Evolutionary conservation across 345 rosid genomes (phyloP), one percentile per base, ranked within the genome.

Genomic region (Salix exigua): DNA sequence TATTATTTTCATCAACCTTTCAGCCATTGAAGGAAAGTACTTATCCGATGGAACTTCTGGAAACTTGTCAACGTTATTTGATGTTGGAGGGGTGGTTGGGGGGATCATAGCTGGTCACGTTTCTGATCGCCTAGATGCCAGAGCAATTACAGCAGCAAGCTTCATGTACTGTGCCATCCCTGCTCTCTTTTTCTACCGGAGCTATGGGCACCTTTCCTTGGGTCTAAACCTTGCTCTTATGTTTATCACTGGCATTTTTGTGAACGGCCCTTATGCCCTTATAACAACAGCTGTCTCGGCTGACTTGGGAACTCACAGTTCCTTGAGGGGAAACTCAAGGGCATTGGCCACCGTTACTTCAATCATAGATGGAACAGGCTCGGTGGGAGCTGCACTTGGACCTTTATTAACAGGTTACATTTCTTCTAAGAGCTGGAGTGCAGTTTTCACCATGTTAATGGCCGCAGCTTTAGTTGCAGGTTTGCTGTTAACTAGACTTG

Each of bases 291-390:
- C 99, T 1, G 99, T 96, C 63, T 93, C 99, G 1, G 91, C 99
- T 1, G 99, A 96, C 71, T 78, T 96, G 33, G 99, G 99, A 71
- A 96, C 98, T n/a, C 98, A 93, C 76, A 89, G 94, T 72, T 93
- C 98, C 8, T 72, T 96, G 70, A 86, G 83, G 71, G 99, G 99
- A 62, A 93, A 90, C 87, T 92, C 97, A 1, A 79, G 94, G 78
- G 99, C 99, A 33, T 65, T 96, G 82, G 99, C 99, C 1, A 96
- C 99, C 0, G 98, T 96, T n/a, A 92, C 98, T 3, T 98, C 99
- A 25, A 96, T 96, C 25, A 93, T 96, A 61, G 98, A 96, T 46
- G 99, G 99, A 70, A 96, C 99, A 1, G 99, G 99, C 71, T 96
- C 99, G 0, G 88, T 96, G 4, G 99, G 99, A 61, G 99, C 99